Base-by-base conservation (phyloP, 257 asterid genomes). In the Perilla frutescens region DNA sequence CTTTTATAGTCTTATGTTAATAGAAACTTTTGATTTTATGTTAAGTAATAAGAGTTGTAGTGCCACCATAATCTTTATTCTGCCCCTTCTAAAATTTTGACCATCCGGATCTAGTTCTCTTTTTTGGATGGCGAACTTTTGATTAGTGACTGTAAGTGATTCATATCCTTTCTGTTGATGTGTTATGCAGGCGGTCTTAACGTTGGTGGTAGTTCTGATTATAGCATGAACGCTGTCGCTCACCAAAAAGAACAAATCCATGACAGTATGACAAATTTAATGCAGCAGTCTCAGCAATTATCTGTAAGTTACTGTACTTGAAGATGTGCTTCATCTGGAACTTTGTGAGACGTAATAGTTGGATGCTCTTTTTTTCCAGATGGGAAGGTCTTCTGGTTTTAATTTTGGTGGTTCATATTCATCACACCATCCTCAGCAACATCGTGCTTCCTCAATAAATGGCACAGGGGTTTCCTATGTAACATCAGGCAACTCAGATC, bases 201-300 rank as follows among this genome's bases (percentile, higher is more conserved):
- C 63, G 76, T 83, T 78, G 97, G 96, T 40, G 87, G 85, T 41
- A 78, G 43, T 82, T 80, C 84, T 56, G 96, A 93, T 41, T 91
- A 81, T 75, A 73, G 88, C 26, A 77, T 88, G 80, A 88, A 82
- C 45, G 70, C n/a, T n/a, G n/a, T n/a, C n/a, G n/a, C 87, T 45
- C 91, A 80, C 80, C 96, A 83, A 77, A 91, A 93, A 73, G 96
- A 93, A 63, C 97, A 89, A 66, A 83, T 90, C 60, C 98, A 87
- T 67, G 96, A 88, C 75, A 84, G 40, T 48, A 81, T 86, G 83
- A 59, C 91, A 66, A 86, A 88, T 75, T 81, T 85, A 84, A 84
- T 90, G 88, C 96, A 90, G 90, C 96, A 90, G 71, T 78, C 95
- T 60, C 98, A 85, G 78, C 91, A 90, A 71, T 81, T 87, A 68